phyloP scores from a whole-genome alignment of 179 eudicot genomes.

The Silene coronaria region DNA sequence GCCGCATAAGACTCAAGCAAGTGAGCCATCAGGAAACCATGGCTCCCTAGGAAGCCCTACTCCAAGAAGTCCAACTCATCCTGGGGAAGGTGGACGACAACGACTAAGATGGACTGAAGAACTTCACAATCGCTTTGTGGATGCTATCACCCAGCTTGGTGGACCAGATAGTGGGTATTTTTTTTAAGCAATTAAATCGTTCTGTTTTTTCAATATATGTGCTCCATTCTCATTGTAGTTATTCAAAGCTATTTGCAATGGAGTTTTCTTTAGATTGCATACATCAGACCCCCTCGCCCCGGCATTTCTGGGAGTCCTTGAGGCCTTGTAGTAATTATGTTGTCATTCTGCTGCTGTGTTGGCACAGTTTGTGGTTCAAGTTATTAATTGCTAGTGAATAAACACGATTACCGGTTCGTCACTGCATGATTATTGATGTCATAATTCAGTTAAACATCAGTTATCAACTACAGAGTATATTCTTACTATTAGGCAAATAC shows the following conservation, averaged over 20 bases:
- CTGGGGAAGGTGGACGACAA: constrained; percentile 39
- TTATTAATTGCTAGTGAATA: background rate
- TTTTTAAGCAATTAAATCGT: constrained; percentile 25
- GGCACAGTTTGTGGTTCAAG: background rate
- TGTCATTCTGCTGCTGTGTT: background rate
- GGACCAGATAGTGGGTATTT: constrained; percentile 55
- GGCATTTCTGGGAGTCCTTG: background rate
- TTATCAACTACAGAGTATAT: no score
- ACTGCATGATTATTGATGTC: constrained; percentile 5
- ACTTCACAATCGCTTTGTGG: constrained; percentile 48
- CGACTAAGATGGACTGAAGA: constrained; percentile 49
- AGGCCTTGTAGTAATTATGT: background rate
- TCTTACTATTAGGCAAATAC: background rate
- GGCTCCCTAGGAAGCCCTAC: constrained; percentile 35
- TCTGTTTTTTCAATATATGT: background rate
- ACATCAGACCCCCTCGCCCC: background rate
- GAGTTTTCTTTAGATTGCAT: background rate
- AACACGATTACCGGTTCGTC: background rate
- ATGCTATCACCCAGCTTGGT: constrained; percentile 47
- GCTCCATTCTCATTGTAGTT: no score
- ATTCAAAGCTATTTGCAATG: background rate
- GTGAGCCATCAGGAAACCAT: constrained; percentile 39
- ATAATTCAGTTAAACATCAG: background rate
- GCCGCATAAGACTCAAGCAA: constrained; percentile 44
- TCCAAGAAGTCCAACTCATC: constrained; percentile 29